A percentile compares a stretch with the other conserved stretches of the same genome.
phyloP scores from a whole-genome alignment of 768 basidiomycete genomes.

The Suillus occidentalis region DNA sequence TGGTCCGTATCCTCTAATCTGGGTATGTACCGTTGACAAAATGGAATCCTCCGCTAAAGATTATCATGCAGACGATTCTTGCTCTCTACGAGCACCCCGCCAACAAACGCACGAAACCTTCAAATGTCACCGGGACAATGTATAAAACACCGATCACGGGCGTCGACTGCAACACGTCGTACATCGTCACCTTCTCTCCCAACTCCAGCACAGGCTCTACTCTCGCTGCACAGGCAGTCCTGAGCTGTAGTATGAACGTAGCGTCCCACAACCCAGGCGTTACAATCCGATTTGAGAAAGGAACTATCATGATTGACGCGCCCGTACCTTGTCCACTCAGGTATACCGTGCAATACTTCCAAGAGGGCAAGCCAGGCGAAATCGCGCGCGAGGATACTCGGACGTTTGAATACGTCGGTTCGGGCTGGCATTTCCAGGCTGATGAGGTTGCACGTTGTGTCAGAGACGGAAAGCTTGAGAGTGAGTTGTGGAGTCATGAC shows the following conservation, averaged over 20 bases:
- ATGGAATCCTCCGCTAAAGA: conserved; percentile 4
- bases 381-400: conserved; percentile 36
- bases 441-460: conserved; percentile 51
- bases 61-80: conserved; percentile 45
- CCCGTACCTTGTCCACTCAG: conserved; percentile 36
- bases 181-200: conserved; percentile 40
- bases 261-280: conserved; percentile 29
- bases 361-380: conserved; percentile 31
- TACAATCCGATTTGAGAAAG: conserved; percentile 43
- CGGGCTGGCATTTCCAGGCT: conserved; percentile 52
- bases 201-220: conserved; percentile 23
- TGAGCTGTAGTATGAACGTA: conserved; percentile 40
- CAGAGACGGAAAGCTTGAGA: conserved; percentile 47
- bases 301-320: conserved; percentile 39
- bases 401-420: conserved; percentile 33
- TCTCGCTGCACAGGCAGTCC: conserved; percentile 40
- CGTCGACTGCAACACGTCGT: conserved; percentile 46
- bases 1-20: conserved; percentile 48
- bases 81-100: conserved; percentile 46
- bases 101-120: conserved; percentile 43
- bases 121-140: conserved; percentile 40
- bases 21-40: conserved; percentile 27
- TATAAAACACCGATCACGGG: conserved; percentile 42
- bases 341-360: conserved; percentile 35
- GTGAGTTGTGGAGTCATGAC: conserved; percentile 45